Evolutionary conservation across 768 basidiomycete genomes (phyloP), one percentile per base, ranked within the genome.

Genomic region (Lactarius evosmus): DNA sequence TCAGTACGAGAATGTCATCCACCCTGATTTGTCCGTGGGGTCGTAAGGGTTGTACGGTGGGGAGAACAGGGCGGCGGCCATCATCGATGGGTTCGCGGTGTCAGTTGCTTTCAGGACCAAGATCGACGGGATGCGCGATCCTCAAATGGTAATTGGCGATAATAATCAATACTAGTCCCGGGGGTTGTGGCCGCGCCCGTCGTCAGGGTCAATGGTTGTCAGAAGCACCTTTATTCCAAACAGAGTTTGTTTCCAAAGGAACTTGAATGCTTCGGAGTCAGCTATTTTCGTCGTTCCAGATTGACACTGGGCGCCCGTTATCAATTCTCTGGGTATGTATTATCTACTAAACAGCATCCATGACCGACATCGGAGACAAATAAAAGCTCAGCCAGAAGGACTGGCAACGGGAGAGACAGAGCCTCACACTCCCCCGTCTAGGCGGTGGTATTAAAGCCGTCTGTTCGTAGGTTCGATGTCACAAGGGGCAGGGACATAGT

Each of bases 11-110:
- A 19, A 50, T 19, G 22, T 7, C 11, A 9, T 22, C 69, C 71
- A 88, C 89, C 88, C 78, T 30, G 76, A 69, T 72, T 75, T 85
- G 72, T 92, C 91, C 2, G 79, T 83, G 8, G 90, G 90, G 74
- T 92, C 89, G 69, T 87, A 90, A 0, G 91, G 87, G 2, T 83
- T 80, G 70, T 82, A 84, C 4, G 88, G 83, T 32, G 87, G 73
- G 41, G 77, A 71, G 70, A 84, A 86, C 70, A 77, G 16, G 8
- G 34, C 14, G 19, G 19, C 14, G 9, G 19, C 30, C 51, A 29
- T 34, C 54, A 56, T 60, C 44, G 36, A 50, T 36, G 12, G 27
- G 51, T 32, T 52, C 44, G n/a, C 51, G 22, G 49, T 11, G 22
- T 1, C 1, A 25, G 14, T 50, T 5, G 22, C n/a, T 38, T 36